phyloP scores from a whole-genome alignment of 176 grass and related monocot genomes.

The Microstegium vimineum region DNA sequence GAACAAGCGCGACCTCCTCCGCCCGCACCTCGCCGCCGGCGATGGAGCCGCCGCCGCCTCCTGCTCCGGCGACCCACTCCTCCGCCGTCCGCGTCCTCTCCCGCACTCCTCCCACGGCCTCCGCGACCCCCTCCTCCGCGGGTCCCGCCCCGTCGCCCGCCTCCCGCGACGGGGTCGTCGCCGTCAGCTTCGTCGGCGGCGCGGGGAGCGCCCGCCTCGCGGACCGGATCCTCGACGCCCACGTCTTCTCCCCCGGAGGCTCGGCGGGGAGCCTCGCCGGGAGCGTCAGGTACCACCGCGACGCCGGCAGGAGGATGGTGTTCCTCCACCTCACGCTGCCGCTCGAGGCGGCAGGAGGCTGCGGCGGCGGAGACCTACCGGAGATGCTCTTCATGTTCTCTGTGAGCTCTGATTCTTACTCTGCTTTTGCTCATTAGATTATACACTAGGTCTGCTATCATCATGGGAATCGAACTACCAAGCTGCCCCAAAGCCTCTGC shows the following conservation, averaged over 20 bases:
- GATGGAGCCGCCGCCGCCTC: constrained; percentile 46
- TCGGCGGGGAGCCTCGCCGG: constrained; percentile 38
- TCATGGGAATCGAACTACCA: neutral
- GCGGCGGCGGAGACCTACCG: constrained; percentile 43
- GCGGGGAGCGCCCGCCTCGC: constrained; percentile 49
- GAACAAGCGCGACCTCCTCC: neutral
- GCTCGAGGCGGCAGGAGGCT: constrained; percentile 27
- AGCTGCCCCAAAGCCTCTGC: neutral
- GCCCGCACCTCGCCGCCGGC: constrained; percentile 39
- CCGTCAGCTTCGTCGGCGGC: constrained; percentile 61
- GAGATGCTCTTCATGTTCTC: constrained; percentile 90
- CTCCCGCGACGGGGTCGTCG: constrained; percentile 55
- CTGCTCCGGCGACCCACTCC: constrained; percentile 37
- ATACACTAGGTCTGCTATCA: neutral
- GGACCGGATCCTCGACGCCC: constrained; percentile 68
- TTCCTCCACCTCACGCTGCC: constrained; percentile 55
- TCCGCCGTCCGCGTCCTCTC: constrained; percentile 26
- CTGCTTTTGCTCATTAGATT: neutral
- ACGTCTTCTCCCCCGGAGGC: constrained; percentile 58
- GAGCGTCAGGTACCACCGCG: constrained; percentile 62
- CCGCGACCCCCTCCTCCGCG: neutral
- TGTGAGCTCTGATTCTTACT: constrained; percentile 39
- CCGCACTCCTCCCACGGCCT: constrained; percentile 1
- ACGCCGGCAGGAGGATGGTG: constrained; percentile 57
- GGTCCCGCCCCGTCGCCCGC: neutral